Base-by-base conservation (phyloP, 2,329 filamentous ascomycete genomes). In the Trichoderma hamatum region DNA sequence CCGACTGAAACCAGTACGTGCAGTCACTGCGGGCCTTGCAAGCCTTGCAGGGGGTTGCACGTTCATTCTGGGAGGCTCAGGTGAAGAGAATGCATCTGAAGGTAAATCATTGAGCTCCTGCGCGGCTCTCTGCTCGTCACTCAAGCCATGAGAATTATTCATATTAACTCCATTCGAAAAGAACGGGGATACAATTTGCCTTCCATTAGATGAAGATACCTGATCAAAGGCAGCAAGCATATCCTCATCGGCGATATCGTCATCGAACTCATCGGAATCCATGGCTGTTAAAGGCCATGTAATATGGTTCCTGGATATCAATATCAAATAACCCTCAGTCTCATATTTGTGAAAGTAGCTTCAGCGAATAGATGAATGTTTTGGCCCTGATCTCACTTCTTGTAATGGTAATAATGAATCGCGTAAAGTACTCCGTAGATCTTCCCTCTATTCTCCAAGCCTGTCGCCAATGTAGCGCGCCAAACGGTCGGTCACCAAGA, bases 71-170 rank as follows among this genome's bases (percentile, higher is more conserved):
- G 68, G 67, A 21, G 76, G 77, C 58, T 82, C 79, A 5, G 88
- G 86, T 1, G 89, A 85, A 62, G 88, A 89, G 75, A 94, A 94
- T 1, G 90, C 91, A 82, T 93, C 86, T 2, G 87, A 84, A 0
- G 89, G 85, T 59, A 90, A 78, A 71, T 87, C 84, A 34, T 87
- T 84, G 3, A 90, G 75, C 39, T 87, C 83, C 32, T 75, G 67
- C 2, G 75, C 74, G n/a, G 73, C 72, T 26, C 66, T 55, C 30
- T 69, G 70, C 56, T 71, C 69, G 11, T 70, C 69, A 7, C 21
- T 51, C 26, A n/a, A 13, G 13, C 54, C 28, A 43, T 32, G 19
- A n/a, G 19, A 7, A 14, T n/a, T 46, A 16, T 30, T 51, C 28
- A 19, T 43, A n/a, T 51, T 51, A 26, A 34, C 34, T 13, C 43